Conservation (phyloP, 1,284 basidiomycete species). For the Apiotrichum porosum region DNA sequence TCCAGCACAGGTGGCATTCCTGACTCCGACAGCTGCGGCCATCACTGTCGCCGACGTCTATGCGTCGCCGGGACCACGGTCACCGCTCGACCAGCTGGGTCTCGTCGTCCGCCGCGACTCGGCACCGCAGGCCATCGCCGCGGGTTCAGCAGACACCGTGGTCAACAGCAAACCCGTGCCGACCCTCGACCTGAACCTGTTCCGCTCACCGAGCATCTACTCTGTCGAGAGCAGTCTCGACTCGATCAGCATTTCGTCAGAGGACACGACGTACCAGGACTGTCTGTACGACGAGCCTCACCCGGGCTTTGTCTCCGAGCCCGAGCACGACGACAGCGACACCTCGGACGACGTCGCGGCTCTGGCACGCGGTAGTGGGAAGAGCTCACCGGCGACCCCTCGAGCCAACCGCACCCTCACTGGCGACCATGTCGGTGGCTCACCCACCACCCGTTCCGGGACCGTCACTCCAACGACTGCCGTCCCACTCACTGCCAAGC, state of each 20-base stretch:
- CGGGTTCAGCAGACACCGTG: conserved; percentile 30
- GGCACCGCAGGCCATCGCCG: background rate
- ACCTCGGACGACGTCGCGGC: conserved; percentile 3
- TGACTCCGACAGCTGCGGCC: too few relatives aligned
- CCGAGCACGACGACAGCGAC: conserved; percentile 5
- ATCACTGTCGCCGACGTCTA: too few relatives aligned
- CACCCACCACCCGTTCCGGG: background rate
- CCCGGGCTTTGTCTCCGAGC: conserved; percentile 1
- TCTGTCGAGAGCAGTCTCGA: conserved; percentile 28
- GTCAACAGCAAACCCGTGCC: conserved; percentile 31
- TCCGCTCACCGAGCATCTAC: conserved; percentile 35
- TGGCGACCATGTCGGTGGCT: background rate
- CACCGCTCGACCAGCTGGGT: conserved; percentile 20
- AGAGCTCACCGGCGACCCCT: conserved; percentile 7
- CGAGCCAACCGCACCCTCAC: conserved; percentile 3
- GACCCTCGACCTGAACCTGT: conserved; percentile 40
- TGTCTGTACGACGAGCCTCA: too few relatives aligned
- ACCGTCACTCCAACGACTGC: background rate
- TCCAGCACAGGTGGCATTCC: too few relatives aligned
- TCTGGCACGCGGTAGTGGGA: background rate
- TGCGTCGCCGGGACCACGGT: background rate
- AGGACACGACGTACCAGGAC: background rate
- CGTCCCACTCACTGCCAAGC: too few relatives aligned
- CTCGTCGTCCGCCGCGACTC: background rate
- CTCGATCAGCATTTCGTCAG: background rate